Evolutionary conservation across 2,329 filamentous ascomycete genomes (phyloP).

Genomic region (Colletotrichum gigasporum): DNA sequence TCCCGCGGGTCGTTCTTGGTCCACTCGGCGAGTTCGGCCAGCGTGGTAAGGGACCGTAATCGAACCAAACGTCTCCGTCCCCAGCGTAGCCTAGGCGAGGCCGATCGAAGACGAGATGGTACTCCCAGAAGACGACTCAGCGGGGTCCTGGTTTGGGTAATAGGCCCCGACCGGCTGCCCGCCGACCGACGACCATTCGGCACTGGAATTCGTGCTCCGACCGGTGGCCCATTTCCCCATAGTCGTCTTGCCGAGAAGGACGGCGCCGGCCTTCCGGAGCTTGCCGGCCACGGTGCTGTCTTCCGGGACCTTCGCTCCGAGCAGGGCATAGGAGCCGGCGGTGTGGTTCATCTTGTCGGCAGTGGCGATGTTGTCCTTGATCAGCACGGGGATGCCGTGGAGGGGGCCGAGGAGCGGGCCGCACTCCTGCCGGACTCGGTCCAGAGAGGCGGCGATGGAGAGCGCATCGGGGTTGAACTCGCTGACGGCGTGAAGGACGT

Average conservation of each 20-base stretch:
- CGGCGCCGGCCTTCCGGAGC: slow-evolving; percentile 66
- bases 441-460: slow-evolving; percentile 46
- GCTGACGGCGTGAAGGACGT: slow-evolving; percentile 38
- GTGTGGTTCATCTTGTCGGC: slow-evolving; percentile 70
- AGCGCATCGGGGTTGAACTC: slow-evolving; percentile 50
- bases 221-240: slow-evolving; percentile 73
- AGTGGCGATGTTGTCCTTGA: slow-evolving; percentile 76
- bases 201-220: slow-evolving; percentile 63
- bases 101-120: slow-evolving; percentile 65
- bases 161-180: slow-evolving; percentile 72
- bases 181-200: slow-evolving; percentile 72
- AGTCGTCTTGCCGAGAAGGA: slow-evolving; percentile 74
- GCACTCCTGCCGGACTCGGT: slow-evolving; percentile 37
- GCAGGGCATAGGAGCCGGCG: slow-evolving; percentile 69
- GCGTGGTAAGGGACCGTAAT: slow-evolving; percentile 65
- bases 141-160: slow-evolving; percentile 68
- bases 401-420: slow-evolving; percentile 41
- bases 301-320: slow-evolving; percentile 63
- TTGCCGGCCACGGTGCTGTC: slow-evolving; percentile 70
- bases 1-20: slow-evolving; percentile 63
- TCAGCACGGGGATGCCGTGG: slow-evolving; percentile 71
- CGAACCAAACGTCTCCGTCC: slow-evolving; percentile 69
- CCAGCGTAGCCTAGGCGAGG: slow-evolving; percentile 56
- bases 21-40: slow-evolving; percentile 62
- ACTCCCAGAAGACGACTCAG: slow-evolving; percentile 69